phyloP scores from a whole-genome alignment of 108 stramenopile genomes.

The Schizochytrium sp. region DNA sequence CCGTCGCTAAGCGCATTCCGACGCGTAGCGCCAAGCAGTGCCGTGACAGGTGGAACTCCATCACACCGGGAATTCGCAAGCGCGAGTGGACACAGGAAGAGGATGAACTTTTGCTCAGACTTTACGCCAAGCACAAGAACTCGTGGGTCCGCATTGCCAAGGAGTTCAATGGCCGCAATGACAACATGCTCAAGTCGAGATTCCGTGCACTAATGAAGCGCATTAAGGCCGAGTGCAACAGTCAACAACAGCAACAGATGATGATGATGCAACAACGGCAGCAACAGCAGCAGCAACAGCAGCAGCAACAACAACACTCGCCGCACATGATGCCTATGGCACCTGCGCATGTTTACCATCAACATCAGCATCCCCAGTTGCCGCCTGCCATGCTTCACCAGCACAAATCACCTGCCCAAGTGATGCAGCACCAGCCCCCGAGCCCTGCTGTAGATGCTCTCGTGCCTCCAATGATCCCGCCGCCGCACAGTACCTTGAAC shows the following conservation, averaged over 20 bases:
- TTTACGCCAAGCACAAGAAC: conserved; percentile 40
- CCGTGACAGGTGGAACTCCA: conserved; percentile 79
- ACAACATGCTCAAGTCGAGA: conserved; percentile 59
- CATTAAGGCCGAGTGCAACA: conserved; percentile 35
- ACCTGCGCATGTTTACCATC: too few species aligned
- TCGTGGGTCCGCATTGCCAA: conserved; percentile 50
- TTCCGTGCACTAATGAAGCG: conserved; percentile 76
- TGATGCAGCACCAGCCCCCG: not conserved
- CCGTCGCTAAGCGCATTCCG: conserved; percentile 59
- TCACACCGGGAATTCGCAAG: conserved; percentile 73
- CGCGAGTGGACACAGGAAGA: conserved; percentile 77
- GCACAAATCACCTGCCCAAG: not conserved
- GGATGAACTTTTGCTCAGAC: conserved; percentile 73
- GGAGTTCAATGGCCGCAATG: conserved; percentile 57
- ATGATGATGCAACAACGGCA: not conserved
- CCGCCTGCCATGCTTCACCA: not conserved
- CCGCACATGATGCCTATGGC: too few species aligned
- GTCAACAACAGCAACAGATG: not conserved
- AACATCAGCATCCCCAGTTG: not conserved
- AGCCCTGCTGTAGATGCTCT: not conserved
- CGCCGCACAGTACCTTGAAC: not conserved
- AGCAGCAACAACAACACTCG: not conserved
- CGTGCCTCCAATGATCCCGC: not conserved
- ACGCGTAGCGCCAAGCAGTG: conserved; percentile 77
- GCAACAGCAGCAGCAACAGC: not conserved